These are phyloP conservation scores for Scedosporium dehoogii DNA, from an alignment of 2,329 filamentous ascomycete species.

Conservation along the genomic window DNA sequence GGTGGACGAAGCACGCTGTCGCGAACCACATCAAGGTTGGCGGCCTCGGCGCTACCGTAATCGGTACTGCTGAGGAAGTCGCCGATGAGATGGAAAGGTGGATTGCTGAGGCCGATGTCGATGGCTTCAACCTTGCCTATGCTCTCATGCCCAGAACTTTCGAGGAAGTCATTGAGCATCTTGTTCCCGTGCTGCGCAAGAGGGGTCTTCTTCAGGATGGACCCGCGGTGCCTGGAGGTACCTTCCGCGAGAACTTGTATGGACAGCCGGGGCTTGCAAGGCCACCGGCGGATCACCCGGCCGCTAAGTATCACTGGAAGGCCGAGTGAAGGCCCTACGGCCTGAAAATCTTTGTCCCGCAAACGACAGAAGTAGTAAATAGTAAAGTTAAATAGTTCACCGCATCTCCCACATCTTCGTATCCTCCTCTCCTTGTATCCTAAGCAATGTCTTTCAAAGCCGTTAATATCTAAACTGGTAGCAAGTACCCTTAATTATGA, in stretches of 20 bases:
- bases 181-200: constrained; percentile 51
- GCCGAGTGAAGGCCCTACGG: constrained; percentile 16
- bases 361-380: not conserved
- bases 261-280: constrained; percentile 21
- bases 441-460: too few relatives aligned
- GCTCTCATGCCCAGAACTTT: constrained; percentile 47
- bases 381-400: not conserved
- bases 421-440: too few relatives aligned
- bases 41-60: constrained; percentile 18
- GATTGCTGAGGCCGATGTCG: constrained; percentile 46
- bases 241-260: constrained; percentile 33
- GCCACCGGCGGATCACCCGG: constrained; percentile 27
- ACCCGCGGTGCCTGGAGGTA: constrained; percentile 31
- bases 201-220: constrained; percentile 41
- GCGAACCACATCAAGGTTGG: constrained; percentile 23
- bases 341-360: not conserved
- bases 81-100: constrained; percentile 24
- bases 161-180: constrained; percentile 53
- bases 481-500: too few relatives aligned
- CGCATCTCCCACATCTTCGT: too few relatives aligned
- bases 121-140: constrained; percentile 38
- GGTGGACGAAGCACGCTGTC: constrained; percentile 24
- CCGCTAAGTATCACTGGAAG: constrained; percentile 28
- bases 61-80: constrained; percentile 20
- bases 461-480: too few relatives aligned